Evolutionary conservation across 441 rosid species (phyloP).

Genomic region (Hura crepitans): DNA sequence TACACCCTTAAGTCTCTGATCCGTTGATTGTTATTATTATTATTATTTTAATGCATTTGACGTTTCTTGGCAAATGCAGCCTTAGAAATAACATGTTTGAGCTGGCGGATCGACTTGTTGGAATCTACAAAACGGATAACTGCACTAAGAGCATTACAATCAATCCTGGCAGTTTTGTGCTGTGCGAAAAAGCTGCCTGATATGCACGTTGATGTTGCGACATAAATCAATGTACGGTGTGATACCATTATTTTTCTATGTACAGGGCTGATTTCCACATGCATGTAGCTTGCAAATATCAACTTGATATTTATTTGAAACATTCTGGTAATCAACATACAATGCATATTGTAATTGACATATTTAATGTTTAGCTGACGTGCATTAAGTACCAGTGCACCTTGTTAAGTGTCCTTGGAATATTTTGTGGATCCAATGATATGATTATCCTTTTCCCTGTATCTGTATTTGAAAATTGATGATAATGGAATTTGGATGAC

Average conservation of each 20-base stretch:
- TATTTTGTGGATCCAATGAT: background rate
- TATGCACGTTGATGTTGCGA: background rate
- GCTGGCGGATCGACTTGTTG: constrained; percentile 96
- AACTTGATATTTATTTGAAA: constrained; percentile 12
- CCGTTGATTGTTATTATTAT: background rate
- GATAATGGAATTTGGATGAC: background rate
- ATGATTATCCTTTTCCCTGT: background rate
- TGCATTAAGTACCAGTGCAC: background rate
- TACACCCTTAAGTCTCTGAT: background rate
- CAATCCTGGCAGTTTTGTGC: constrained; percentile 72
- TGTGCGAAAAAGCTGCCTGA: constrained; percentile 53
- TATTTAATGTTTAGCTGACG: background rate
- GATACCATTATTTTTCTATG: background rate
- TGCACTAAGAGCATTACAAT: constrained; percentile 96
- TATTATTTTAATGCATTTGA: background rate
- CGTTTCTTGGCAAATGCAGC: constrained; percentile 40
- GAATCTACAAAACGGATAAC: constrained; percentile 94
- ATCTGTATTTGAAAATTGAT: background rate
- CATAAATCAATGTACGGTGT: background rate
- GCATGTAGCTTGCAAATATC: constrained; percentile 9
- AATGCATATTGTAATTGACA: background rate
- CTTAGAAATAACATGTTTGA: constrained; percentile 98
- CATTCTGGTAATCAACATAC: background rate
- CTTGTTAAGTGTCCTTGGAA: background rate
- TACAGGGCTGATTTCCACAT: constrained; percentile 9